phyloP scores from a whole-genome alignment of 441 rosid species.

The Rhodomyrtus psidioides region DNA sequence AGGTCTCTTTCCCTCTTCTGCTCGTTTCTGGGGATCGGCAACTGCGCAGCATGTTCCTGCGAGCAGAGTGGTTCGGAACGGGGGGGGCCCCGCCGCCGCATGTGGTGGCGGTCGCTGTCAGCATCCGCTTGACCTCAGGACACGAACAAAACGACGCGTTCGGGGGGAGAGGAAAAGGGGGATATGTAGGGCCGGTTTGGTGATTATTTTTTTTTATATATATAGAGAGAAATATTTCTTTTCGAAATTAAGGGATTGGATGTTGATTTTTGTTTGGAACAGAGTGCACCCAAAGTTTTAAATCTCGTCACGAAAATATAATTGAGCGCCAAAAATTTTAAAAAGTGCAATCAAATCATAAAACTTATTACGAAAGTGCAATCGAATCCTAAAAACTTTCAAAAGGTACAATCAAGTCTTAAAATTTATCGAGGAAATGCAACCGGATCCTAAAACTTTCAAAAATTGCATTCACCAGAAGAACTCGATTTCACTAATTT shows the following conservation, averaged over 20 bases:
- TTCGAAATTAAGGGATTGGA: not conserved
- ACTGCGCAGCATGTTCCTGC: not conserved
- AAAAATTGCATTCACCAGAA: too few species aligned
- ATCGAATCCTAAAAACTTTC: too few species aligned
- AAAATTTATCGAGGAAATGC: too few species aligned
- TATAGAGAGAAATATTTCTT: not conserved
- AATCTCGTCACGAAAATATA: too few species aligned
- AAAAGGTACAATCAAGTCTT: too few species aligned
- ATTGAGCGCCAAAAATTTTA: too few species aligned
- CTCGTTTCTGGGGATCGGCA: not conserved
- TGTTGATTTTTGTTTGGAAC: not conserved
- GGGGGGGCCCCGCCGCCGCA: slow-evolving; percentile 9
- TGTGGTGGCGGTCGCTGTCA: not conserved
- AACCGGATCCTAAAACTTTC: too few species aligned
- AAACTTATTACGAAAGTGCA: too few species aligned
- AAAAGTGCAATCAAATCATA: too few species aligned
- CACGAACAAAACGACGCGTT: not conserved
- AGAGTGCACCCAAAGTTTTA: too few species aligned
- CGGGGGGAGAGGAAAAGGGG: not conserved
- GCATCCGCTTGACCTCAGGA: not conserved
- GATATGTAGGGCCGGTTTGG: not conserved
- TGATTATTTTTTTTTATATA: not conserved
- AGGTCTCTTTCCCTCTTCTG: not conserved
- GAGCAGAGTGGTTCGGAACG: slow-evolving; percentile 1
- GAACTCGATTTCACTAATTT: too few species aligned